Conservation (phyloP, 2,329 filamentous ascomycete genomes). For the Hypomyces rosellus region DNA sequence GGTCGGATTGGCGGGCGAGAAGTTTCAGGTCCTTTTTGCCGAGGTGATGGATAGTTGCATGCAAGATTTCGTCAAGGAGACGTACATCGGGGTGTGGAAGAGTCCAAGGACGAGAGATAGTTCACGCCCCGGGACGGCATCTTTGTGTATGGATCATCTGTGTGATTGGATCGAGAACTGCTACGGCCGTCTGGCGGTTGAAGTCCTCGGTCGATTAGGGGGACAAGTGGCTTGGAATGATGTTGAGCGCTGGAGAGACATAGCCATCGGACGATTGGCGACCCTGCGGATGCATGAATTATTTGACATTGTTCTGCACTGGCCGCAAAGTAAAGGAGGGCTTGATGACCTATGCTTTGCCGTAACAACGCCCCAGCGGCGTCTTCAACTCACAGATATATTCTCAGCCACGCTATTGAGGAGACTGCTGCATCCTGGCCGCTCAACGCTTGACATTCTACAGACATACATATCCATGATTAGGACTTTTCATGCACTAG, state of each 20-base stretch:
- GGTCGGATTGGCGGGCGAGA: slow-evolving; percentile 63
- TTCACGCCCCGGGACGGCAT: slow-evolving; percentile 23
- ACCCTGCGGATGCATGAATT: slow-evolving; percentile 63
- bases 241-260: slow-evolving; percentile 63
- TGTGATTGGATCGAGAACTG: slow-evolving; percentile 62
- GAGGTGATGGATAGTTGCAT: slow-evolving; percentile 64
- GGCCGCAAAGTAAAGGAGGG: slow-evolving; percentile 65
- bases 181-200: slow-evolving; percentile 57
- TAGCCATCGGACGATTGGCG: slow-evolving; percentile 62
- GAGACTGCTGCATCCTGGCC: slow-evolving; percentile 66
- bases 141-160: slow-evolving; percentile 53
- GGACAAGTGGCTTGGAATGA: slow-evolving; percentile 46
- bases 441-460: slow-evolving; percentile 69
- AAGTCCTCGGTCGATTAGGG: slow-evolving; percentile 48
- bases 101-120: slow-evolving; percentile 17
- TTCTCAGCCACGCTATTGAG: slow-evolving; percentile 61
- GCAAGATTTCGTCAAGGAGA: slow-evolving; percentile 53
- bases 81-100: slow-evolving; percentile 58
- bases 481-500: slow-evolving; percentile 66
- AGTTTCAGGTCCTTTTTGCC: slow-evolving; percentile 64
- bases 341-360: slow-evolving; percentile 68
- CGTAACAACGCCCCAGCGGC: slow-evolving; percentile 60
- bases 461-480: slow-evolving; percentile 77
- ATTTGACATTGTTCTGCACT: slow-evolving; percentile 72
- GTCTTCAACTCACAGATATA: slow-evolving; percentile 61